These are phyloP conservation scores for Rubia peregrina DNA, from an alignment of 305 asterid genomes.

Conservation along the genomic window DNA sequence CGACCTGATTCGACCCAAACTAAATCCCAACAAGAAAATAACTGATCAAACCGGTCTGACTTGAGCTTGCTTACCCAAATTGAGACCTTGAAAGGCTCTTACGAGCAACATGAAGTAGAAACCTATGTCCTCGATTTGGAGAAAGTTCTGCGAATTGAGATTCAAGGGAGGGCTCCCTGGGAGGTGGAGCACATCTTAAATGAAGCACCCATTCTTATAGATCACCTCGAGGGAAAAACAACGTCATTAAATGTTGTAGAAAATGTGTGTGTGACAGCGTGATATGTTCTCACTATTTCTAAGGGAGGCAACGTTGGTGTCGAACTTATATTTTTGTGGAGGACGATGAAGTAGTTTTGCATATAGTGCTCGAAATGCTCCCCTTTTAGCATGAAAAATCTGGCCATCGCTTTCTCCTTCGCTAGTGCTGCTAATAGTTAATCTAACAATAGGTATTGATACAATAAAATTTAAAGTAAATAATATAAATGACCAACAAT, in stretches of 20 bases:
- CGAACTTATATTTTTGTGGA: too few relatives aligned
- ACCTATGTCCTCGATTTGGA: too few relatives aligned
- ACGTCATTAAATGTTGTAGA: slow-evolving; percentile 84
- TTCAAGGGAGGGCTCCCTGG: slow-evolving; percentile 78
- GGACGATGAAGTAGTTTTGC: slow-evolving; percentile 33
- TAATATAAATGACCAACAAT: too few relatives aligned
- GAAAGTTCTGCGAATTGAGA: slow-evolving; percentile 77
- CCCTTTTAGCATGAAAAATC: slow-evolving; percentile 95
- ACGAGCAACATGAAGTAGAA: too few relatives aligned
- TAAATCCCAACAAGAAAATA: too few relatives aligned
- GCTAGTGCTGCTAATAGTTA: slow-evolving; percentile 45
- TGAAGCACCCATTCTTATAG: slow-evolving; percentile 81
- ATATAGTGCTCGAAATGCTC: slow-evolving; percentile 92
- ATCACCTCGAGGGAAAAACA: slow-evolving; percentile 88
- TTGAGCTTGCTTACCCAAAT: too few relatives aligned
- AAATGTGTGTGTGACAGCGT: slow-evolving; percentile 92
- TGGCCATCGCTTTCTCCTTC: slow-evolving; percentile 92
- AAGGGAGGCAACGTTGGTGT: too few relatives aligned
- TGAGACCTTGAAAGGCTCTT: too few relatives aligned
- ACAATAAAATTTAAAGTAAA: too few relatives aligned
- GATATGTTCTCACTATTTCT: slow-evolving; percentile 62
- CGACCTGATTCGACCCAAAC: too few relatives aligned
- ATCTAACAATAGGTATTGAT: too few relatives aligned
- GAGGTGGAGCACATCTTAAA: slow-evolving; percentile 75
- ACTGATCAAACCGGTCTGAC: too few relatives aligned